phyloP scores from a whole-genome alignment of 345 rosid species.

The Moringa oleifera region DNA sequence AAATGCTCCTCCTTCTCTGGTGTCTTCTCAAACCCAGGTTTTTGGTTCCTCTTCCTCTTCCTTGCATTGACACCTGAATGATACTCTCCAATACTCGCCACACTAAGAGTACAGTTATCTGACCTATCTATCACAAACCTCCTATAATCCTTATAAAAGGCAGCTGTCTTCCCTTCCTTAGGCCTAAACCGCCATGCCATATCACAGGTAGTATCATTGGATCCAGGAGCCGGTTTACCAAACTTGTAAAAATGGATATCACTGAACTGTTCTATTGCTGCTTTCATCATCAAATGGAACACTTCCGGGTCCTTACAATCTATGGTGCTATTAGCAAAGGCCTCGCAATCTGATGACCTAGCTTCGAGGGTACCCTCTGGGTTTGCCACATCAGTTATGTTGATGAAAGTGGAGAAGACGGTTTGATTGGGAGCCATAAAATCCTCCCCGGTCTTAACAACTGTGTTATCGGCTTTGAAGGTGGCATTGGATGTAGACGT shows the following conservation, averaged over 20 bases:
- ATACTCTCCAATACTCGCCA: constrained; percentile 69
- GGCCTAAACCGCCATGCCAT: constrained; percentile 98
- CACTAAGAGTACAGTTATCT: constrained; percentile 56
- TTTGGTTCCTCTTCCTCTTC: constrained; percentile 76
- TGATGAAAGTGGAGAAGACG: constrained; percentile 51
- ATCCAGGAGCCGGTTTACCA: constrained; percentile 66
- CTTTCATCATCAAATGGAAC: constrained; percentile 82
- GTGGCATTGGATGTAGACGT: constrained; percentile 81
- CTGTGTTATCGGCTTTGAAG: constrained; percentile 60
- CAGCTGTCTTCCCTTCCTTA: constrained; percentile 83
- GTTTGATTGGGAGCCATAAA: constrained; percentile 75
- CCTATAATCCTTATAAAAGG: constrained; percentile 86
- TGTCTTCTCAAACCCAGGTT: constrained; percentile 57
- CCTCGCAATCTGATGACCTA: constrained; percentile 34
- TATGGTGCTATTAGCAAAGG: constrained; percentile 33
- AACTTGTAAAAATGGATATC: constrained; percentile 88
- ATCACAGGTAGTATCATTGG: constrained; percentile 53
- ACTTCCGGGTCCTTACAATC: constrained; percentile 83
- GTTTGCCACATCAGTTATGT: constrained; percentile 54
- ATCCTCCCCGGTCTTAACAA: constrained; percentile 84
- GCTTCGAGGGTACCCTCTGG: constrained; percentile 9
- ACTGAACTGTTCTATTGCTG: constrained; percentile 67
- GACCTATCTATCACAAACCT: constrained; percentile 60
- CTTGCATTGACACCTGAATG: constrained; percentile 89
- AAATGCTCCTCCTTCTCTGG: constrained; percentile 27